Base-by-base conservation (phyloP, 257 asterid genomes). In the Eucommia ulmoides region DNA sequence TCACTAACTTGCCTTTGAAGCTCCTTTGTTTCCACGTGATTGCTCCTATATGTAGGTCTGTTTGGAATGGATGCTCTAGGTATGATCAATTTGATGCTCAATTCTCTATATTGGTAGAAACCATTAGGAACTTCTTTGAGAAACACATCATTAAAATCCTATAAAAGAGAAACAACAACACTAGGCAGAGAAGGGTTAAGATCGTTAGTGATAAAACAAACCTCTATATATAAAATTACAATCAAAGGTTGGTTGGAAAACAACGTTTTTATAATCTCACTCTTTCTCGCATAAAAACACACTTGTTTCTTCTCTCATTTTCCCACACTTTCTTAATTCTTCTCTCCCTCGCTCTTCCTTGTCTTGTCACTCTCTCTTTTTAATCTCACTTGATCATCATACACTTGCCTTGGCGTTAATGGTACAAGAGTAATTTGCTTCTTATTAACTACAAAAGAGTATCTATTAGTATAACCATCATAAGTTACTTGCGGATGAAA, bases 41-140 rank as follows among this genome's bases (percentile, higher is more conserved):
- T 51, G 3, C 24, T 51, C 12, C 44, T 18, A 19, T 29, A 51
- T 0, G 56, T 21, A 7, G 56, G 42, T 1, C 56, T 19, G n/a
- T 51, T 51, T 25, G 21, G 56, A 26, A 26, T 26, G 1, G 17
- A 1, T n/a, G 17, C 45, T 2, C 44, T 24, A 2, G 23, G 56
- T 20, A 20, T n/a, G 29, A 18, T 51, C 23, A 25, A 51, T 26
- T 29, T 51, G 56, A 51, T 51, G 24, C 19, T 51, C 44, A 26
- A 51, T 51, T 3, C 56, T 38, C 29, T 45, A 14, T 24, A 51
- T 51, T 0, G 56, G 56, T 10, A 20, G 54, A 15, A 50, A 1
- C 23, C 41, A 19, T 20, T 41, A 24, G 55, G 55, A 2, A 20
- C 11, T 14, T 51, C 55, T 16, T 51, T 23, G 44, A 23, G 20